phyloP scores from a whole-genome alignment of 2,329 filamentous ascomycete species.

The Penicillium concentricum region DNA sequence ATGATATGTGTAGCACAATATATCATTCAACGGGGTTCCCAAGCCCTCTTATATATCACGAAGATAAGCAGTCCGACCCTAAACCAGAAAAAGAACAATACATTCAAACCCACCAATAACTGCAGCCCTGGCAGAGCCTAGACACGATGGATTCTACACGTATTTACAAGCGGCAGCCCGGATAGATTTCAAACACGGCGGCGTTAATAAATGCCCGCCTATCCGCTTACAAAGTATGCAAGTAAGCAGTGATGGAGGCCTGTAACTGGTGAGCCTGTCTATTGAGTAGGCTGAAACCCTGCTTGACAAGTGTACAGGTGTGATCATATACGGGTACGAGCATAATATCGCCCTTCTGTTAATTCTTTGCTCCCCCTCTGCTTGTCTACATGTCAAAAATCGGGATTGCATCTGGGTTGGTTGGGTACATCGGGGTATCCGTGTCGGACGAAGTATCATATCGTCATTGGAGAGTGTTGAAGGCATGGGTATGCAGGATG shows the following conservation, averaged over 20 bases:
- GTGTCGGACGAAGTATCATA: neutral
- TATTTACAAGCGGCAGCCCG: neutral
- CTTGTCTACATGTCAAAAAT: neutral
- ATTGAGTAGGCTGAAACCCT: neutral
- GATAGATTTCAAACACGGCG: conserved; percentile 2
- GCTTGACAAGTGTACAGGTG: neutral
- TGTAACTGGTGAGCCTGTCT: neutral
- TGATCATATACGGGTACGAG: neutral
- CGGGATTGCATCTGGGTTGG: neutral
- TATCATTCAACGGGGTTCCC: neutral
- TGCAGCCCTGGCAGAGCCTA: neutral
- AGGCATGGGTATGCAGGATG: neutral
- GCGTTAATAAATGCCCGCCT: neutral
- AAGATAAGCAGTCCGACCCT: neutral
- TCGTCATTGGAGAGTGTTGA: neutral
- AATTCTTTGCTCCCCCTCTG: neutral
- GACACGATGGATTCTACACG: neutral
- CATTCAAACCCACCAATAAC: neutral
- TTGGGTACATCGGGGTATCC: neutral
- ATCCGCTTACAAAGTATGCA: neutral
- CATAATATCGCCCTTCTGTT: neutral
- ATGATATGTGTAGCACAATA: neutral
- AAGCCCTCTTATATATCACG: neutral
- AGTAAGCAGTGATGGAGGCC: conserved; percentile 1
- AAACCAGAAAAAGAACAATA: neutral